Evolutionary conservation across 192 early-diverging fungal species (phyloP), one percentile per base, ranked within the genome.

Genomic region (Geranomyces variabilis): DNA sequence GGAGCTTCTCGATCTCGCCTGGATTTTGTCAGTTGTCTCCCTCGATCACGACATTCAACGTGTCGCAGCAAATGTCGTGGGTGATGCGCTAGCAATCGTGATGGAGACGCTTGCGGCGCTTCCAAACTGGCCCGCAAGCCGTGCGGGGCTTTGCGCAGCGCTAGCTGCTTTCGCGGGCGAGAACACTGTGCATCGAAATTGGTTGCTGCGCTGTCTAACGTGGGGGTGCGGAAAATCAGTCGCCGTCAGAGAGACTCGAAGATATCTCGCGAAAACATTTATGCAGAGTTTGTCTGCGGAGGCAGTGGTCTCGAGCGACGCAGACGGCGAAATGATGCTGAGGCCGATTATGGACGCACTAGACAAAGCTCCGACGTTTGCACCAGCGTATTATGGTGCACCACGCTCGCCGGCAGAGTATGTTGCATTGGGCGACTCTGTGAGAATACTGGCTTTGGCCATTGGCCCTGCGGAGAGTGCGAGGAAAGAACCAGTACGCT

Each of bases 391-490:
- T 30, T 68, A 68, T 49, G 29, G 22, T 8, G 17, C 10, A 22
- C 28, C 47, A 19, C 66, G 49, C 29, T n/a, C 58, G 14, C 41
- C 48, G 15, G 55, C 59, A 36, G 56, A 60, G 6, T 70, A 70
- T 28, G 22, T 60, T 3, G 36, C n/a, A 4, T n/a, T 70, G 56
- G 17, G 29, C 17, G 28, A 30, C 22, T 0, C 41, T 31, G 58
- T 61, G 6, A 57, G 59, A 46, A 60, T 70, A 6, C 55, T 70
- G 1, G 55, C 31, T 26, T 9, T 70, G 4, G 68, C 68, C 13
- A 33, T 70, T 19, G 68, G 68, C n/a, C 15, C 24, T 3, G 43
- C 28, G 0, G 58, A 70, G 1, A 31, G 43, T n/a, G 17, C 59
- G 12, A 19, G 28, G 34, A 41, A 31, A 12, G 51, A 61, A 0